Conservation (phyloP, 306 rosid genomes). For the Hippophae tibetana region DNA sequence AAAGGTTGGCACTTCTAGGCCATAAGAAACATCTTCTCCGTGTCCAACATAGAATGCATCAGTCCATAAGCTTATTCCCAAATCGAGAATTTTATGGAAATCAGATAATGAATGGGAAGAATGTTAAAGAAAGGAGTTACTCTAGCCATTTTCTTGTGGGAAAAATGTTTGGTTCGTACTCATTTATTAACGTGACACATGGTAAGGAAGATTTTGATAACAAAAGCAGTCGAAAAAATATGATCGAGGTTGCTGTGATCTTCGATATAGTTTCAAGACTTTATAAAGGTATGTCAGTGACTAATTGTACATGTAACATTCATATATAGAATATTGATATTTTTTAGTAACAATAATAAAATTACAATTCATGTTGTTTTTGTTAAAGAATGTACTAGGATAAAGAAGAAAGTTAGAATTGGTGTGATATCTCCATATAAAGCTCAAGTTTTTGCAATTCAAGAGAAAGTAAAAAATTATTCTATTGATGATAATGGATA, state of each 20-base stretch:
- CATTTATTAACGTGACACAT: conserved; percentile 43
- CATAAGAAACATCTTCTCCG: conserved; percentile 44
- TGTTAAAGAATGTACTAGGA: conserved; percentile 26
- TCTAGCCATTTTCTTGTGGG: conserved; percentile 34
- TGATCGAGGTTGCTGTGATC: conserved; percentile 53
- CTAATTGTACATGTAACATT: too few relatives aligned
- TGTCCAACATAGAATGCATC: conserved; percentile 71
- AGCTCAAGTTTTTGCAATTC: conserved; percentile 46
- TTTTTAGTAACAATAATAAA: too few relatives aligned
- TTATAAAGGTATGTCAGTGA: conserved; percentile 29
- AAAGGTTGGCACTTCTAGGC: conserved; percentile 34
- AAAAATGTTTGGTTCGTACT: conserved; percentile 55
- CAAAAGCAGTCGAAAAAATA: conserved; percentile 46
- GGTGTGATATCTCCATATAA: conserved; percentile 62
- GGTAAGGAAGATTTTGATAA: conserved; percentile 54
- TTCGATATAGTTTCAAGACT: conserved; percentile 31
- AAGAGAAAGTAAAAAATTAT: conserved; percentile 26
- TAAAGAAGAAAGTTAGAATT: conserved; percentile 24
- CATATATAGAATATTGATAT: too few relatives aligned
- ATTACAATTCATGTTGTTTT: neutral
- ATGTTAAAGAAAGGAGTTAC: conserved; percentile 28
- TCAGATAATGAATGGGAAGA: conserved; percentile 37
- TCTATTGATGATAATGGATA: conserved; percentile 4
- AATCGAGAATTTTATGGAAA: conserved; percentile 42
- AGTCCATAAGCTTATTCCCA: conserved; percentile 55